Evolutionary conservation across 352 stramenopile genomes (phyloP).

Genomic region (Phytopythium cucurbitacearum): DNA sequence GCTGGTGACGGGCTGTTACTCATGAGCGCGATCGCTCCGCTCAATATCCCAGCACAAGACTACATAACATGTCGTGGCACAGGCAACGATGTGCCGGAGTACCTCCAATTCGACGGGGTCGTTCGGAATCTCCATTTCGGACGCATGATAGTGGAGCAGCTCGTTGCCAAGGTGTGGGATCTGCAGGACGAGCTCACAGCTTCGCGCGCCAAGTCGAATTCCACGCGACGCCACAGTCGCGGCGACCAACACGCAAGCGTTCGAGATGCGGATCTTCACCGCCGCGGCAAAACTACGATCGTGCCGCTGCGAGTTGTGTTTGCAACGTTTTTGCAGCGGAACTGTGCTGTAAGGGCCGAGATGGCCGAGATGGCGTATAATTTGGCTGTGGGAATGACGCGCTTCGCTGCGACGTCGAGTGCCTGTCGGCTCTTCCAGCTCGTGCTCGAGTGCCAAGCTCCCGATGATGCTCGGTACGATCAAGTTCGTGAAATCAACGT

Average conservation of each 20-base stretch:
- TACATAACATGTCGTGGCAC: conserved; percentile 35
- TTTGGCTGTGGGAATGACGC: conserved; percentile 34
- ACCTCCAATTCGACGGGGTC: conserved; percentile 55
- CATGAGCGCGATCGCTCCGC: neutral
- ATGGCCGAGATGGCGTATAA: conserved; percentile 66
- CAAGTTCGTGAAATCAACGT: conserved; percentile 31
- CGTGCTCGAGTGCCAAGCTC: conserved; percentile 36
- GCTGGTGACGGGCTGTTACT: neutral
- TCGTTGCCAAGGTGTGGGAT: conserved; percentile 56
- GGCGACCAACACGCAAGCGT: neutral
- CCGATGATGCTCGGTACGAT: conserved; percentile 41
- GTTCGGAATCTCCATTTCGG: conserved; percentile 55
- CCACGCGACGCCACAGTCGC: neutral
- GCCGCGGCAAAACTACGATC: no score
- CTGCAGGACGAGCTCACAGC: conserved; percentile 54
- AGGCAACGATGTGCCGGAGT: conserved; percentile 33
- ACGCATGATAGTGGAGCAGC: conserved; percentile 32
- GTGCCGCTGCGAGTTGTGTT: conserved; percentile 8
- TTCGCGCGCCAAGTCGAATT: conserved; percentile 23
- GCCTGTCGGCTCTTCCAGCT: conserved; percentile 54
- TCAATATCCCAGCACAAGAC: conserved; percentile 12
- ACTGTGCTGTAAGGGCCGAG: conserved; percentile 21
- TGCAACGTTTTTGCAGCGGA: conserved; percentile 30
- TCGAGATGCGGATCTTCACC: no score
- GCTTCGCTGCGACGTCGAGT: conserved; percentile 31